Conservation (phyloP, 495 filamentous ascomycete genomes). For the Penicillium coffeae region DNA sequence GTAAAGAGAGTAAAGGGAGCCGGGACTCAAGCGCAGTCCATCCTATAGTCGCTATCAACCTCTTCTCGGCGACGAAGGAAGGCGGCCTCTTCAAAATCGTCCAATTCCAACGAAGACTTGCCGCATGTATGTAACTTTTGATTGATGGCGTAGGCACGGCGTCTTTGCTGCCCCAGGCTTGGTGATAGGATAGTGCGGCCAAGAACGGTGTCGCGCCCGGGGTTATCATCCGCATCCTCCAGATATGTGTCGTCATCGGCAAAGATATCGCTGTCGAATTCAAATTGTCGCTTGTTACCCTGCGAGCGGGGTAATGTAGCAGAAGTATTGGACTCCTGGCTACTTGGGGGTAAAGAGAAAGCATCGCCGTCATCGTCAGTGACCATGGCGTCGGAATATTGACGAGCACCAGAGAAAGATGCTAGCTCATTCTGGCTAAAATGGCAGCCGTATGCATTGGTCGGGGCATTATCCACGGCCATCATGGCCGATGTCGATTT, state of each 20-base stretch:
- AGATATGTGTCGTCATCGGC: slow-evolving; percentile 20
- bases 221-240: slow-evolving; percentile 1
- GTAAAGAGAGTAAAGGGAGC: not conserved
- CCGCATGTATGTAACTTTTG: slow-evolving; percentile 3
- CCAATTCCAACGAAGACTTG: slow-evolving; percentile 27
- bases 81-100: slow-evolving; percentile 43
- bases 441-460: too few species aligned
- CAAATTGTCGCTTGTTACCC: slow-evolving; percentile 21
- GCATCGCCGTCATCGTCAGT: slow-evolving; percentile 38
- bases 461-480: slow-evolving; percentile 13
- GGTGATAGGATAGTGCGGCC: slow-evolving; percentile 35
- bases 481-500: slow-evolving; percentile 17
- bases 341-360: slow-evolving; percentile 41
- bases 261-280: slow-evolving; percentile 52
- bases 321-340: slow-evolving; percentile 39
- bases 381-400: slow-evolving; percentile 32
- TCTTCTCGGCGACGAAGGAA: slow-evolving; percentile 43
- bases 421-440: too few species aligned
- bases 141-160: slow-evolving; percentile 22
- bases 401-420: slow-evolving; percentile 74
- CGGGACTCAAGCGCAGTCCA: slow-evolving; percentile 21
- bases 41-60: slow-evolving; percentile 37
- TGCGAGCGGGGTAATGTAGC: slow-evolving; percentile 9
- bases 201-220: not conserved
- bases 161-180: slow-evolving; percentile 27